These are phyloP conservation scores for Xylaria sp. DNA, from an alignment of 495 filamentous ascomycete species.

Conservation along the genomic window DNA sequence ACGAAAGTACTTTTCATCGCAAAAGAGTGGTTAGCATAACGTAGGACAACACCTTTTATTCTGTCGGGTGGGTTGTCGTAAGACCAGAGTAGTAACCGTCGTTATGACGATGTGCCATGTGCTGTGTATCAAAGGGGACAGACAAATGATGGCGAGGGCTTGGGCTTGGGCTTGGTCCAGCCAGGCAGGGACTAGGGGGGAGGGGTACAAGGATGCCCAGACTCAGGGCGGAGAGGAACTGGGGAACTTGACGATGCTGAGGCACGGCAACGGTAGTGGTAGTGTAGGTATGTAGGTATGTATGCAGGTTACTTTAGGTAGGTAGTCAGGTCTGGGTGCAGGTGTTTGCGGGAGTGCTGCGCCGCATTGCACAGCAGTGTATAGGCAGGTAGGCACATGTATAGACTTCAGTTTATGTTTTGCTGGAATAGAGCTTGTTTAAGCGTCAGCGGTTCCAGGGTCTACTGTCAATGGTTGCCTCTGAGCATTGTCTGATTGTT, in stretches of 20 bases:
- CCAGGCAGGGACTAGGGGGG: constrained; percentile 3
- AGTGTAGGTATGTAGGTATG: neutral
- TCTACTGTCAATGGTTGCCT: constrained; percentile 13
- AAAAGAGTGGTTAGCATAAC: constrained; percentile 32
- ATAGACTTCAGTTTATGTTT: neutral
- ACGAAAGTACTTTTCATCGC: constrained; percentile 59
- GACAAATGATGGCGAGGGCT: constrained; percentile 10
- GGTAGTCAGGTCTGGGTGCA: constrained; percentile 7
- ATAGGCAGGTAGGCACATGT: too few relatives aligned
- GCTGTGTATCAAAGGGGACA: constrained; percentile 8
- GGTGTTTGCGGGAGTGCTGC: constrained; percentile 10
- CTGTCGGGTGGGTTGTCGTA: neutral
- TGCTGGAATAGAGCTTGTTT: neutral
- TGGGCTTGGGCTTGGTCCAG: neutral
- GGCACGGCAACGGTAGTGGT: neutral
- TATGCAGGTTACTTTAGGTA: neutral
- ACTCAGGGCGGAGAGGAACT: constrained; percentile 4
- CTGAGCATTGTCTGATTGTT: constrained; percentile 3
- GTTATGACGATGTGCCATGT: constrained; percentile 18
- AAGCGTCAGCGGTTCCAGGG: neutral
- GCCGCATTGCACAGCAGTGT: neutral
- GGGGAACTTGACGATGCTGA: constrained; percentile 12
- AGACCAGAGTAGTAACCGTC: neutral
- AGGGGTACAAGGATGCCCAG: constrained; percentile 21
- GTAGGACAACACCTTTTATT: neutral